phyloP scores from a whole-genome alignment of 75 land plant genomes.

The Gnetum montanum region DNA sequence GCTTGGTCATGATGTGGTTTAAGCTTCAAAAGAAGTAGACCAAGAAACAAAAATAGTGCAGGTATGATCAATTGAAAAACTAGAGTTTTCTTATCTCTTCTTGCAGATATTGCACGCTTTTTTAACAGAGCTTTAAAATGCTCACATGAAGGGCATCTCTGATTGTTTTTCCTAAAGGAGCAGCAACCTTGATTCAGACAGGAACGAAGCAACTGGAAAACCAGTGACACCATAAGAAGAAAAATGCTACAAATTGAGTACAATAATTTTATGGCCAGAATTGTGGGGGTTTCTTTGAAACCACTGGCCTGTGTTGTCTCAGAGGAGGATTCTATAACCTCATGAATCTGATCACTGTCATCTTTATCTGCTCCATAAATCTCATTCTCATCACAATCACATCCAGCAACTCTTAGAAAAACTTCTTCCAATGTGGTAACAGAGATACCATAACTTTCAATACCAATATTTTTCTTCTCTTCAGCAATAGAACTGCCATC shows the following conservation, averaged over 20 bases:
- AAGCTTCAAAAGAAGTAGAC: slow-evolving; percentile 46
- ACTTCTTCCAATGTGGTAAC: slow-evolving; percentile 95
- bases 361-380: slow-evolving; percentile 1
- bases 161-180: slow-evolving; percentile 18
- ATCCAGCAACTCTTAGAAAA: slow-evolving; percentile 72
- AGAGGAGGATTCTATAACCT: slow-evolving; percentile 1
- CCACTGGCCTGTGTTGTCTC: not conserved
- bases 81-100: slow-evolving; percentile 58
- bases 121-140: slow-evolving; percentile 54
- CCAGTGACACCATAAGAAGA: slow-evolving; percentile 19
- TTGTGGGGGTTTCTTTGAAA: slow-evolving; percentile 5
- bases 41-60: slow-evolving; percentile 53
- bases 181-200: slow-evolving; percentile 17
- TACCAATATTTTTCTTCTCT: slow-evolving; percentile 14
- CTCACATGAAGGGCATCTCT: slow-evolving; percentile 25
- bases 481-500: not conserved
- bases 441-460: slow-evolving; percentile 88
- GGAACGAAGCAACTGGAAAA: slow-evolving; percentile 20
- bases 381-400: slow-evolving; percentile 24
- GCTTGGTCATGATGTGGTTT: slow-evolving; percentile 72
- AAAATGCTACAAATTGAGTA: slow-evolving; percentile 13
- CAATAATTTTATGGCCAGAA: slow-evolving; percentile 9
- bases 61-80: slow-evolving; percentile 70
- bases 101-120: slow-evolving; percentile 53
- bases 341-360: slow-evolving; percentile 3